A percentile compares a stretch with the other conserved stretches of the same genome.
These are phyloP conservation scores for Myxozyma neglecta DNA, from an alignment of 805 yeast genomes.

Conservation along the genomic window DNA sequence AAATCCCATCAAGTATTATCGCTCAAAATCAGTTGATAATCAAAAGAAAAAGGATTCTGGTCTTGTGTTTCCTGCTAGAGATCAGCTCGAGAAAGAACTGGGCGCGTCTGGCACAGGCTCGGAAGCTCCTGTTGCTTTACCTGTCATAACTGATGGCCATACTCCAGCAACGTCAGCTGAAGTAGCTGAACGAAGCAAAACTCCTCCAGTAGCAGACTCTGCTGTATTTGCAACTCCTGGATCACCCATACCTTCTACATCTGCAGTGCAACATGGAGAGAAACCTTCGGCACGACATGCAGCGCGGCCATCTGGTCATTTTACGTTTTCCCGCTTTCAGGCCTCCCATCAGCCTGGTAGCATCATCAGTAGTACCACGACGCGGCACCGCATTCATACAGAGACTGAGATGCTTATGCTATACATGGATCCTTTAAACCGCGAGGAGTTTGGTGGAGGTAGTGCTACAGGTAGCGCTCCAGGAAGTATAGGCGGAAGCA, in stretches of 20 bases:
- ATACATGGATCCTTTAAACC: slow-evolving; percentile 9
- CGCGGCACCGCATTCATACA: neutral
- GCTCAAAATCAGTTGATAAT: neutral
- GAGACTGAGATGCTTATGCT: slow-evolving; percentile 10
- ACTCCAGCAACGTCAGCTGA: no score
- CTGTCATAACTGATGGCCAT: no score
- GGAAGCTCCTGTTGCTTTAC: no score
- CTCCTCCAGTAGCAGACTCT: no score
- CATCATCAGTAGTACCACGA: neutral
- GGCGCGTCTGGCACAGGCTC: no score
- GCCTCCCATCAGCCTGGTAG: neutral
- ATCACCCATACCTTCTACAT: no score
- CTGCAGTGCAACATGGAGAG: no score
- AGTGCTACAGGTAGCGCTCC: neutral
- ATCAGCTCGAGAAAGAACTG: neutral
- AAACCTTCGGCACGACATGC: no score
- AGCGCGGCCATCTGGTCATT: no score
- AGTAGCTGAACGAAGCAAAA: no score
- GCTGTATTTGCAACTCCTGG: no score
- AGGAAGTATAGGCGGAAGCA: neutral
- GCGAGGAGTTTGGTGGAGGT: slow-evolving; percentile 1
- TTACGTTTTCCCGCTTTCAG: neutral
- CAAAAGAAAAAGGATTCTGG: neutral
- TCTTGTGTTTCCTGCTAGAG: neutral
- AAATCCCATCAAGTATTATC: slow-evolving; percentile 5